Percentiles rank a stretch among this genome's conserved stretches.
phyloP scores from a whole-genome alignment of 23 red algal species.

The Agarophyton chilense region DNA sequence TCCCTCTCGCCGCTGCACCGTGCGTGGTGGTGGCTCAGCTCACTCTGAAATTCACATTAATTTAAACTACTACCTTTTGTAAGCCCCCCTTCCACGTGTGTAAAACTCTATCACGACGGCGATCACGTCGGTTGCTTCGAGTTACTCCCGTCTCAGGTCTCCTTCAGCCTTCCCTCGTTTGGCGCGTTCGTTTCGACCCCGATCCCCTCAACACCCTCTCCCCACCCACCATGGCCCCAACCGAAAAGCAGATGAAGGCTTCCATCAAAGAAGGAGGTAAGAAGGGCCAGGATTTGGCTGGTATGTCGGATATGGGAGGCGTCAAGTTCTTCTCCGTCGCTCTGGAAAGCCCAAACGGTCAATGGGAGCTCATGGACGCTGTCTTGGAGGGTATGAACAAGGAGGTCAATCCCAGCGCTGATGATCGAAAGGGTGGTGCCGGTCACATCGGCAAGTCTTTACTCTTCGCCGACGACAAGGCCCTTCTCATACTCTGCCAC shows the following conservation, averaged over 20 bases:
- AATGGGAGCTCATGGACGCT: slow-evolving; percentile 57
- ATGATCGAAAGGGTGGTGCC: slow-evolving; percentile 65
- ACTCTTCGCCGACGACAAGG: slow-evolving; percentile 43
- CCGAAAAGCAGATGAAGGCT: slow-evolving; percentile 57
- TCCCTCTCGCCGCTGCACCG: neutral
- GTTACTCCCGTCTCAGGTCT: too few species aligned
- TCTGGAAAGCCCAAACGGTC: slow-evolving; percentile 26
- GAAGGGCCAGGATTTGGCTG: slow-evolving; percentile 68
- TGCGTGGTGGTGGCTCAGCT: slow-evolving; percentile 6
- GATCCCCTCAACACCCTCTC: neutral
- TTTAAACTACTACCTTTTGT: too few species aligned
- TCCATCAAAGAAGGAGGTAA: slow-evolving; percentile 73
- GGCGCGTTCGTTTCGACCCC: too few species aligned
- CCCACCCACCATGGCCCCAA: neutral
- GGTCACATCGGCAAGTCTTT: slow-evolving; percentile 64
- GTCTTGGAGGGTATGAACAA: slow-evolving; percentile 75
- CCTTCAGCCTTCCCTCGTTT: too few species aligned
- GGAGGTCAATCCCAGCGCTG: slow-evolving; percentile 49
- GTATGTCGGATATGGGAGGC: slow-evolving; percentile 63
- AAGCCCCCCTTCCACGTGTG: too few species aligned
- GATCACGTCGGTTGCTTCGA: too few species aligned
- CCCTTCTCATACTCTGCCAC: slow-evolving; percentile 49
- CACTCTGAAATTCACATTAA: neutral
- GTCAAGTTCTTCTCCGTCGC: slow-evolving; percentile 71
- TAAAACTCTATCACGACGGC: too few species aligned